Percentiles rank a stretch among this genome's conserved stretches.
Conservation (phyloP, 139 green algal species). For the Chlamydomonas asymmetrica region DNA sequence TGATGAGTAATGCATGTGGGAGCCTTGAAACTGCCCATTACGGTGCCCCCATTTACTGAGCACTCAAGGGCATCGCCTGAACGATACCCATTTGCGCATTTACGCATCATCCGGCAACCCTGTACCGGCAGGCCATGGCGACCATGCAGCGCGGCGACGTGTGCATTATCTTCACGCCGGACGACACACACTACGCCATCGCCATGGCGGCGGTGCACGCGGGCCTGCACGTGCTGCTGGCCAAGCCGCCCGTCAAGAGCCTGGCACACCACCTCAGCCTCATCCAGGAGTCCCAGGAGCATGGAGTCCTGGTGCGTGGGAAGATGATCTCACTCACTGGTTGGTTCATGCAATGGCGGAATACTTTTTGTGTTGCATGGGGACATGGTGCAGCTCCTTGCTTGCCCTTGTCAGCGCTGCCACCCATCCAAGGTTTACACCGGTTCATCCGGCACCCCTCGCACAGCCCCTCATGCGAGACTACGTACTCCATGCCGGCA, state of each 20-base stretch:
- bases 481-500: too few relatives aligned
- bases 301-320: slow-evolving; percentile 42
- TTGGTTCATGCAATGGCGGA: too few relatives aligned
- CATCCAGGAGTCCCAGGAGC: slow-evolving; percentile 28
- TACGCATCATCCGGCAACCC: not conserved
- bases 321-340: too few relatives aligned
- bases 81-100: not conserved
- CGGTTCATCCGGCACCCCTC: too few relatives aligned
- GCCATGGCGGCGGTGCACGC: slow-evolving; percentile 34
- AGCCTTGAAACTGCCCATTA: too few relatives aligned
- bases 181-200: slow-evolving; percentile 59
- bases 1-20: too few relatives aligned
- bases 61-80: not conserved
- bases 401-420: too few relatives aligned
- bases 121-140: slow-evolving; percentile 28
- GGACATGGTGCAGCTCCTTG: too few relatives aligned
- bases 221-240: slow-evolving; percentile 65
- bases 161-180: slow-evolving; percentile 65
- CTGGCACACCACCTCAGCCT: slow-evolving; percentile 55
- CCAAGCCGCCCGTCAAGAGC: slow-evolving; percentile 66
- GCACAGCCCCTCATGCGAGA: too few relatives aligned
- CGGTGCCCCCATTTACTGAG: too few relatives aligned
- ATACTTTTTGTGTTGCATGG: too few relatives aligned
- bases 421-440: too few relatives aligned
- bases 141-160: slow-evolving; percentile 50